Evolutionary conservation across 2,329 filamentous ascomycete genomes (phyloP).

Genomic region (Xylariaceae sp.): DNA sequence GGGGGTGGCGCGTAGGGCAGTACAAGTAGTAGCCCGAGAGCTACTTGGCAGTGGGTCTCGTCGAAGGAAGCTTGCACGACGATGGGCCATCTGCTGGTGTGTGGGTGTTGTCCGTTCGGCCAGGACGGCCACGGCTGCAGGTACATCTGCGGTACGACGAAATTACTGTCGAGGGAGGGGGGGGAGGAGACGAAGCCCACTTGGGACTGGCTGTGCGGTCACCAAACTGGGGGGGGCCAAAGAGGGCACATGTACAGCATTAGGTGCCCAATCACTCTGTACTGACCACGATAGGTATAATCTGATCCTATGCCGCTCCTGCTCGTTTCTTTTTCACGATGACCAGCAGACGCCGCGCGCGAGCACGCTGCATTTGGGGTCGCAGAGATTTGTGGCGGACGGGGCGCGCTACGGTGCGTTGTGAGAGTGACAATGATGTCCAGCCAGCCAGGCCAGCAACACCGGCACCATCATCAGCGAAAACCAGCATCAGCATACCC

Average conservation of each 20-base stretch:
- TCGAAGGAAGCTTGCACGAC: constrained; percentile 25
- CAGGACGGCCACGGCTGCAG: constrained; percentile 28
- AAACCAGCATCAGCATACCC: neutral
- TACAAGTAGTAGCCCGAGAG: constrained; percentile 26
- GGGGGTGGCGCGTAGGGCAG: constrained; percentile 32
- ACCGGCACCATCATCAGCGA: neutral
- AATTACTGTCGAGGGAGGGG: constrained; percentile 16
- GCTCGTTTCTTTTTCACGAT: constrained; percentile 16
- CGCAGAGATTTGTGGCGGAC: constrained; percentile 21
- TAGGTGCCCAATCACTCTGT: constrained; percentile 11
- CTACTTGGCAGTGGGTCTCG: constrained; percentile 22
- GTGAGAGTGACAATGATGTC: constrained; percentile 15
- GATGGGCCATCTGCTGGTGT: constrained; percentile 17
- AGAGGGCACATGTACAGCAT: constrained; percentile 12
- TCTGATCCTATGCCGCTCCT: constrained; percentile 20
- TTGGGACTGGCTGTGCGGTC: constrained; percentile 29
- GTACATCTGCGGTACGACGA: constrained; percentile 28
- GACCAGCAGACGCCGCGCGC: constrained; percentile 16
- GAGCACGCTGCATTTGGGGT: constrained; percentile 17
- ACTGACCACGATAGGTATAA: constrained; percentile 4
- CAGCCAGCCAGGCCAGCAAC: constrained; percentile 10
- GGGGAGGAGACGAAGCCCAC: constrained; percentile 23
- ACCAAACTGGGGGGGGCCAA: constrained; percentile 23
- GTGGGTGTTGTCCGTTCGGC: constrained; percentile 17
- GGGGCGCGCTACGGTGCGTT: constrained; percentile 19